Evolutionary conservation across 2,329 filamentous ascomycete genomes (phyloP), one percentile per base, ranked within the genome.

Genomic region (Ceratocystis colombiana): DNA sequence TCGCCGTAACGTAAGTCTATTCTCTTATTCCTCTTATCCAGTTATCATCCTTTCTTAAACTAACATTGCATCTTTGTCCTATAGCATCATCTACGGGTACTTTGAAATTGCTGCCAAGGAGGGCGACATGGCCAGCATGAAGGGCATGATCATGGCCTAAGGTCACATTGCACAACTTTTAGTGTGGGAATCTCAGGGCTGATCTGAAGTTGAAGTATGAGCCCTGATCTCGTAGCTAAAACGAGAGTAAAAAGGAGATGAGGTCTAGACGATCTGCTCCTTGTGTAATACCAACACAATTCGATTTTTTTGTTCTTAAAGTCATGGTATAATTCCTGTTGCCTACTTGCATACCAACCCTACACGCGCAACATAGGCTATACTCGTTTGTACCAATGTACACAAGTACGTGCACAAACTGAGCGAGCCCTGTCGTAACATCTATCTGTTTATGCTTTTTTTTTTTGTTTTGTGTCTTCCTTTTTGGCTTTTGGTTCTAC

Each of bases 101-200:
- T 99, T 99, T 73, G 94, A 99, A 78, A 99, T 99, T 74, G 94
- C 94, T 28, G 95, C 95, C 73, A 96, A 96, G 80, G 94, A 99
- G 79, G 94, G 94, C 73, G 94, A 99, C 76, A 87, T 97, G 77
- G 84, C 87, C 69, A 90, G 90, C 71, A 85, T 87, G 83, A 86
- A 87, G 77, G 85, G 85, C 67, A 86, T 87, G 83, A 82, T 87
- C 70, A 86, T 87, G 84, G 84, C 84, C 72, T 87, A 82, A 80
- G 28, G 28, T 59, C 30, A 25, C 10, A 55, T 28, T 37, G 33
- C 55, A 33, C 33, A 28, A 20, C 33, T 25, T 45, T 41, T 46
- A 37, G 61, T 62, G 53, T 65, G 28, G 37, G 37, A 41, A 41
- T 41, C 37, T 41, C 10, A 5, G 37, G 10, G 61, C 48, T 46